Base-by-base conservation (phyloP, 2,329 filamentous ascomycete genomes). In the Tricladium varicosporioides region DNA sequence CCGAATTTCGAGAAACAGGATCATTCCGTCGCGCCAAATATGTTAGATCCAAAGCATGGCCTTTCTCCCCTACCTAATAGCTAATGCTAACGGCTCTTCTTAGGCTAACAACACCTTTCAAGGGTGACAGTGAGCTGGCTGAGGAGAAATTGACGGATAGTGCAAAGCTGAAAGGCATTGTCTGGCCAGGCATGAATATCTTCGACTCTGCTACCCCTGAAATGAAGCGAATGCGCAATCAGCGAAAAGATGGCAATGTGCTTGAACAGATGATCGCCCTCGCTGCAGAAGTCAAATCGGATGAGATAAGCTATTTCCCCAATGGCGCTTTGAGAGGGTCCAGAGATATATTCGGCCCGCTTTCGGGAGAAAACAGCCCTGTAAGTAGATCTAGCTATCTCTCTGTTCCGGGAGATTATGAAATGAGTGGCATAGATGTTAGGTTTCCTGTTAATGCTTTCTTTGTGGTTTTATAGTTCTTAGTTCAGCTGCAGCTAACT, bases 101-200 rank as follows among this genome's bases (percentile, higher is more conserved):
- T n/a, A 68, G 66, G 22, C 60, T 66, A 27, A 58, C 49, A 31
- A 68, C 67, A 2, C 66, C 66, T 48, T 61, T 57, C 40, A 67
- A 63, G 40, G 42, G 51, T 16, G 32, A 61, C n/a, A 42, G 51
- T 11, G 62, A 61, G 11, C 63, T 60, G 18, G 51, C 18, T 5
- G 58, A 56, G n/a, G 60, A 63, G 44, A 67, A 66, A 54, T 18
- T 63, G 14, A 54, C 64, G 4, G 68, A 70, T n/a, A 67, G 61
- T 58, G 60, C 67, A 9, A 68, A 65, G 45, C 78, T 92, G 53
- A 92, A 92, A 70, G 89, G 89, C 1, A 76, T 86, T n/a, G 76
- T 84, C 48, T 91, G 86, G 79, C 86, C 87, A 2, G 89, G 89
- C 15, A 92, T 92, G 89, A 82, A 83, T 53, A 79, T 91, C n/a